These are phyloP conservation scores for Saccharomycopsis capsularis DNA, from an alignment of 805 yeast genomes.

Conservation along the genomic window DNA sequence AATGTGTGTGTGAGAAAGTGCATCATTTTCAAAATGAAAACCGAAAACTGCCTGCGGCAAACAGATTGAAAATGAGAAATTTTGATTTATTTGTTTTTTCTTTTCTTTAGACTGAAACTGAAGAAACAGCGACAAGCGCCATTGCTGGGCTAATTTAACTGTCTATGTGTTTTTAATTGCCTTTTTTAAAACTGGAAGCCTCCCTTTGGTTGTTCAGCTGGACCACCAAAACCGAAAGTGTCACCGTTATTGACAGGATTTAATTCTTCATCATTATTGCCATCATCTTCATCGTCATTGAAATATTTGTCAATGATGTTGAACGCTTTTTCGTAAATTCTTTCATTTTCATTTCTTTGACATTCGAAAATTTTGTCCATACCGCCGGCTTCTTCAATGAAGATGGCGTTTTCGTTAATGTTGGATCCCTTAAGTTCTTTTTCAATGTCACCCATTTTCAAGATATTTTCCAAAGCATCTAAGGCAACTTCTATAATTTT, in stretches of 20 bases:
- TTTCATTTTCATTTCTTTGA: conserved; percentile 87
- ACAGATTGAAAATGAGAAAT: not conserved
- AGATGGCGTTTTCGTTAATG: conserved; percentile 82
- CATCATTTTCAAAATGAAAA: not conserved
- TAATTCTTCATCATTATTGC: conserved; percentile 47
- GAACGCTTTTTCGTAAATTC: conserved; percentile 87
- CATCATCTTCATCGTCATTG: conserved; percentile 67
- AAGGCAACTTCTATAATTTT: conserved; percentile 91
- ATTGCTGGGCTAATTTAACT: too few relatives aligned
- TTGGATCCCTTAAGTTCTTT: conserved; percentile 65
- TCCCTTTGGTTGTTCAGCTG: conserved; percentile 47
- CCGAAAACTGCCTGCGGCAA: not conserved
- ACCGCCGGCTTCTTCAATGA: conserved; percentile 97
- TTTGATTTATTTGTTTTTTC: too few relatives aligned
- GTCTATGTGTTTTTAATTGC: too few relatives aligned
- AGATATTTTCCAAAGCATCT: conserved; percentile 89
- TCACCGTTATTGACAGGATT: conserved; percentile 75
- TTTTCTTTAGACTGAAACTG: not conserved
- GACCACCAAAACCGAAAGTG: conserved; percentile 81
- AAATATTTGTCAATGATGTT: conserved; percentile 86
- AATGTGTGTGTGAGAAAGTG: not conserved
- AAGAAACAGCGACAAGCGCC: too few relatives aligned
- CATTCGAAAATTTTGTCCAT: conserved; percentile 92
- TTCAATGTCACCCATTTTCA: conserved; percentile 91
- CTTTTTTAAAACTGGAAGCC: conserved; percentile 40